Evolutionary conservation across 2,329 filamentous ascomycete genomes (phyloP).

Genomic region (Alternaria novae-zelandiae): DNA sequence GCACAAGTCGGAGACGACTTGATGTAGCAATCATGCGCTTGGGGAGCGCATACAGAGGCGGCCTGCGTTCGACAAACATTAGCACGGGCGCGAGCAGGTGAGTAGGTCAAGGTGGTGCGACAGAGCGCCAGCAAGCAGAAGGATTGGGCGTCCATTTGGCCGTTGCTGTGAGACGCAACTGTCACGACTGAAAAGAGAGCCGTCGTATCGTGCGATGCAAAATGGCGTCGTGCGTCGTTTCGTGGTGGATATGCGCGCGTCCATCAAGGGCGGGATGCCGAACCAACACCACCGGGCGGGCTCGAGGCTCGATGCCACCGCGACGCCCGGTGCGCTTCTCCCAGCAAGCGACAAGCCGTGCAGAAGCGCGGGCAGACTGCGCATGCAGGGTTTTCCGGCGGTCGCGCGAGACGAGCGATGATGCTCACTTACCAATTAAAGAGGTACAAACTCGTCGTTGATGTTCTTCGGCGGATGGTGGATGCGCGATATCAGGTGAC

Average conservation of each 20-base stretch:
- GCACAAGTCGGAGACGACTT: conserved; percentile 23
- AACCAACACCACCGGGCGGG: too few relatives aligned
- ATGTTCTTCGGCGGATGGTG: too few relatives aligned
- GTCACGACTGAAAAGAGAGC: conserved; percentile 43
- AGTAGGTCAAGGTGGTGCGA: conserved; percentile 35
- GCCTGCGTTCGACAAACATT: conserved; percentile 44
- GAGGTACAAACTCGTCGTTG: too few relatives aligned
- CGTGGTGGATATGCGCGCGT: conserved; percentile 35
- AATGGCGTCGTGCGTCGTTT: conserved; percentile 38
- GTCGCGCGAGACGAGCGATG: not conserved
- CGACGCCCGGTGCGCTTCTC: conserved; percentile 20
- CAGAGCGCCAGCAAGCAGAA: conserved; percentile 26
- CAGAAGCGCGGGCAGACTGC: not conserved
- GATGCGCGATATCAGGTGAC: conserved; percentile 7
- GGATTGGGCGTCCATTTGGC: conserved; percentile 38
- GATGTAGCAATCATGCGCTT: conserved; percentile 38
- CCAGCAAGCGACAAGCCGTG: conserved; percentile 6
- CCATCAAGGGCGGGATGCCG: conserved; percentile 27
- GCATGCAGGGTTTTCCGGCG: not conserved
- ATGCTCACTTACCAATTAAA: too few relatives aligned
- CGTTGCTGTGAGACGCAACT: conserved; percentile 45
- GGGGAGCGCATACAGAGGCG: conserved; percentile 28
- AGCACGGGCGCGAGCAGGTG: conserved; percentile 41
- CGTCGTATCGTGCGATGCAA: conserved; percentile 38
- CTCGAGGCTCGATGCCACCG: conserved; percentile 20